Evolutionary conservation across 805 yeast species (phyloP), one percentile per base, ranked within the genome.

Genomic region (Ogataea saltuana): DNA sequence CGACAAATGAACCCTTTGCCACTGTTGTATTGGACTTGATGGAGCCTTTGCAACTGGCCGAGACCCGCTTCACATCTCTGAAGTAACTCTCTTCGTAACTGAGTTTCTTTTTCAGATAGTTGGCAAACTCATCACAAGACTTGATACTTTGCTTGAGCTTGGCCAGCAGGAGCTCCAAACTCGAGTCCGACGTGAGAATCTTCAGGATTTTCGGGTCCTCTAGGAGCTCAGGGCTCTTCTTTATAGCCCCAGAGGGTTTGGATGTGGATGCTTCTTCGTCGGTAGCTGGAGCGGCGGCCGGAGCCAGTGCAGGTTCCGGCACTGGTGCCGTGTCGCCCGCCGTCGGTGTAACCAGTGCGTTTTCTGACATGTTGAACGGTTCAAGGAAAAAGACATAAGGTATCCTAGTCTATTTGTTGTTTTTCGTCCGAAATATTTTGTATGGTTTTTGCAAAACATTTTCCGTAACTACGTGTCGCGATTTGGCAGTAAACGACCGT

Each of bases 111-210:
- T 84, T 85, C 42, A 91, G 69, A 63, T 79, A 93, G 53, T 80
- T 79, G 21, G 88, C 72, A 54, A 88, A 83, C 59, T 93, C 98
- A 56, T 89, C 96, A 51, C 95, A 83, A 0, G 95, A 82, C 47
- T 74, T 73, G 33, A 90, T 72, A 45, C 89, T 80, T 62, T 84
- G 91, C 65, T 91, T 91, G 44, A 90, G 71, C 31, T 95, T 73
- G 1, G 73, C 67, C 39, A 90, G 70, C 15, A 91, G 70, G 0
- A 88, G 73, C 47, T 85, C 93, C 40, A 88, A 75, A 2, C 95
- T 86, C 5, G 80, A 74, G 61, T 88, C 95, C n/a, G 87, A 76
- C 48, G 74, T 74, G 55, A 85, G 64, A 15, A 85, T 72, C 22
- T 67, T 60, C 33, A 67, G 58, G 25, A 85, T 74, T 41, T 72